phyloP scores from a whole-genome alignment of 2,329 filamentous ascomycete species.

The Curvularia hawaiiensis region DNA sequence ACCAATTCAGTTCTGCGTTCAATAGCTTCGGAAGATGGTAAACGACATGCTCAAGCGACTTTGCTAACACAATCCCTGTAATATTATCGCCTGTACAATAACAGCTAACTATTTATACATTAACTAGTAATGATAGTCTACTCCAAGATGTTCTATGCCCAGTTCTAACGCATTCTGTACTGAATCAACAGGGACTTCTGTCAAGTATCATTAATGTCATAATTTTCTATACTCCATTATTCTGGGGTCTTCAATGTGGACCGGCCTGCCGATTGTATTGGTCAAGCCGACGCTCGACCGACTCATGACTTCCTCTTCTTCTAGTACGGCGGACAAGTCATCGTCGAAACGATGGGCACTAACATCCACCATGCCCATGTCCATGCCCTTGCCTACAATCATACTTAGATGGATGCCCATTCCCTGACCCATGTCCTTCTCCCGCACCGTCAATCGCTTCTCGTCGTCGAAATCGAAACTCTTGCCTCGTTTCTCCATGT shows the following conservation, averaged over 20 bases:
- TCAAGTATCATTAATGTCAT: constrained; percentile 3
- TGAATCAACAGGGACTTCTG: not conserved
- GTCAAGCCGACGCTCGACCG: constrained; percentile 8
- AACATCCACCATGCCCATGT: not conserved
- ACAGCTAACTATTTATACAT: not conserved
- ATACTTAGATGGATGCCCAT: not conserved
- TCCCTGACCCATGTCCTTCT: constrained; percentile 9
- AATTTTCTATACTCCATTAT: constrained; percentile 11
- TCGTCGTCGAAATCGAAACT: constrained; percentile 8
- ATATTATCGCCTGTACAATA: not conserved
- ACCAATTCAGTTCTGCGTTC: constrained; percentile 21
- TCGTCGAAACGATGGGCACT: constrained; percentile 19
- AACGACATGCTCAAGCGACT: not conserved
- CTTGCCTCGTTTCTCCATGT: constrained; percentile 3
- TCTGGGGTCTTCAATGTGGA: not conserved
- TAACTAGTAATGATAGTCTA: not conserved
- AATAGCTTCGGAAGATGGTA: constrained; percentile 19
- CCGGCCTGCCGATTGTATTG: constrained; percentile 4
- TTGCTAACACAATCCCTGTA: not conserved
- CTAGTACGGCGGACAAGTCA: constrained; percentile 16
- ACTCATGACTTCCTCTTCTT: constrained; percentile 2
- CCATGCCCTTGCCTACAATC: not conserved
- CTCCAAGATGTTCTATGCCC: not conserved
- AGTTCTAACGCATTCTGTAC: not conserved
- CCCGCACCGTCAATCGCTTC: constrained; percentile 7